A percentile compares a stretch with the other conserved stretches of the same genome.
phyloP scores from a whole-genome alignment of 169 alveolate genomes.

The Eimeria necatrix region DNA sequence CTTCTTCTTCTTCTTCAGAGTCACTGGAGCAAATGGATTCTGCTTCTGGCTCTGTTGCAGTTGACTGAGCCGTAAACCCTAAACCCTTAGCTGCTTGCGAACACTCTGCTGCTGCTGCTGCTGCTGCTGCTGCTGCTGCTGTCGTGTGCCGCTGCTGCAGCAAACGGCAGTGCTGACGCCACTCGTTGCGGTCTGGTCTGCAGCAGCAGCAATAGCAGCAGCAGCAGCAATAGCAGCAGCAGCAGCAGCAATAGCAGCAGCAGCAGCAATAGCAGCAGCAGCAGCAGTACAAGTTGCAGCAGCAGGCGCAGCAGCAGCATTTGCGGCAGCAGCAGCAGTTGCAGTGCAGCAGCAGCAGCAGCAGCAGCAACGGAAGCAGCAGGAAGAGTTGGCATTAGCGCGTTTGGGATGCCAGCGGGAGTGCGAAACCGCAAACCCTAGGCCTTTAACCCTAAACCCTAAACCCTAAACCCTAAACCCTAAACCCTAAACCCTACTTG shows the following conservation, averaged over 20 bases:
- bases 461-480: background rate
- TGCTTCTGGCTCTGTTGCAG: too few relatives aligned
- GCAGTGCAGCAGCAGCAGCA: too few relatives aligned
- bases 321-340: too few relatives aligned
- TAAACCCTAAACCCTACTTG: conserved; percentile 1
- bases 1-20: background rate
- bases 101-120: background rate
- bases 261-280: background rate
- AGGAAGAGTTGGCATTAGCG: too few relatives aligned
- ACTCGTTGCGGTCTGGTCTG: background rate
- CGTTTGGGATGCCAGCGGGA: background rate
- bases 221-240: conserved; percentile 10
- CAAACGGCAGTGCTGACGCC: background rate
- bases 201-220: conserved; percentile 39
- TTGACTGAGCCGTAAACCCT: too few relatives aligned
- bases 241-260: background rate
- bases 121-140: background rate
- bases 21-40: too few relatives aligned
- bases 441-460: conserved; percentile 1
- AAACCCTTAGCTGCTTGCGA: too few relatives aligned
- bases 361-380: too few relatives aligned
- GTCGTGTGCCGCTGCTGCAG: background rate
- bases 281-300: too few relatives aligned
- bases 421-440: background rate
- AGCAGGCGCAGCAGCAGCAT: too few relatives aligned